A percentile compares a stretch with the other conserved stretches of the same genome.
These are phyloP conservation scores for Isochrysis galbana DNA, from an alignment of 78 protist species.

Conservation along the genomic window DNA sequence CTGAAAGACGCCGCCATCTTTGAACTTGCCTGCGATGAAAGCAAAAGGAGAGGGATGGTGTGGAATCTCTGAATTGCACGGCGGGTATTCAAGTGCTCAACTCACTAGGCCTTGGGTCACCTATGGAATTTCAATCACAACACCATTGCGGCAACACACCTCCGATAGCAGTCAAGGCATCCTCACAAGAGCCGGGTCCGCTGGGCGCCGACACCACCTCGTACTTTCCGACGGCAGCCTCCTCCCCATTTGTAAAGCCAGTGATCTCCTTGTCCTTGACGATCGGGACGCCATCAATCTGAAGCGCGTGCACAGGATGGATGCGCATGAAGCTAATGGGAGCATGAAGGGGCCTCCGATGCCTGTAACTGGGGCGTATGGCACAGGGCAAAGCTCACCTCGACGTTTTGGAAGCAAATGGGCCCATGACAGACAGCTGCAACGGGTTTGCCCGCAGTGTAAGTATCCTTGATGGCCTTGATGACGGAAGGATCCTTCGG, in stretches of 20 bases:
- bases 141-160: no score
- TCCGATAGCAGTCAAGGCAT: background rate
- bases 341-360: no score
- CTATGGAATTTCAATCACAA: no score
- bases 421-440: conserved; percentile 2
- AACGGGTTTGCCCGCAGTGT: background rate
- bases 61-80: no score
- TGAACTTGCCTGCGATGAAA: background rate
- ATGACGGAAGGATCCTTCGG: background rate
- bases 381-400: no score
- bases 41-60: no score
- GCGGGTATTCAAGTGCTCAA: no score
- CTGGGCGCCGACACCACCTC: background rate
- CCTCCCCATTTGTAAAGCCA: background rate
- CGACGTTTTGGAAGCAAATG: background rate
- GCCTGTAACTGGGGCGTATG: no score
- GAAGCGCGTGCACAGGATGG: no score
- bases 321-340: no score
- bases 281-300: background rate
- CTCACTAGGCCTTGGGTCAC: no score
- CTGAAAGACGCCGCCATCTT: background rate
- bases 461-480: background rate
- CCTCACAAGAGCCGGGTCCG: background rate
- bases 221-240: background rate
- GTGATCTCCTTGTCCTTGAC: background rate